Evolutionary conservation across 2,329 filamentous ascomycete genomes (phyloP).

Genomic region (Diaporthe citrichinensis): DNA sequence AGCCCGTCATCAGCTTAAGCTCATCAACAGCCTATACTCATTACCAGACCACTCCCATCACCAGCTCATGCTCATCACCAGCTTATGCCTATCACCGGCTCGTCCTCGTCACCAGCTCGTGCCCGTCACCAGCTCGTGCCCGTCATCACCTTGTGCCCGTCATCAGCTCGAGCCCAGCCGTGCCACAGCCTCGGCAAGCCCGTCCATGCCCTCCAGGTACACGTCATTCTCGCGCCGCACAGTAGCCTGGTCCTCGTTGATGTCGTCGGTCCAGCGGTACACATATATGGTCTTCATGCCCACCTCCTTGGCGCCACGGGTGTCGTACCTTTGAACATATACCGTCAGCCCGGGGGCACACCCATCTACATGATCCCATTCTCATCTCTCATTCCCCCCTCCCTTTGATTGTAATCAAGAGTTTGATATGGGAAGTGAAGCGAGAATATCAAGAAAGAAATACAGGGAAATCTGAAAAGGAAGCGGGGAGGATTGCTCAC

Average conservation of each 20-base stretch:
- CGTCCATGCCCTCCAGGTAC: conserved; percentile 47
- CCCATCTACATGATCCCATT: conserved; percentile 47
- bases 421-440: no score
- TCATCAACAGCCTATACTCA: no score
- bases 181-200: conserved; percentile 38
- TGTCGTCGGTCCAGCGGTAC: conserved; percentile 67
- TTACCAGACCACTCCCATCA: no score
- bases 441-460: background rate
- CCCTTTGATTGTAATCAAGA: no score
- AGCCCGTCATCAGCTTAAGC: background rate
- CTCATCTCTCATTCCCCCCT: no score
- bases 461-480: no score
- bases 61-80: no score
- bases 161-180: conserved; percentile 17
- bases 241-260: conserved; percentile 59
- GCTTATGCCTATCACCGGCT: no score
- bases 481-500: background rate
- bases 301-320: conserved; percentile 60
- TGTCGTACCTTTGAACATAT: conserved; percentile 61
- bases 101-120: no score
- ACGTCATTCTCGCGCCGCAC: conserved; percentile 57
- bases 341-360: conserved; percentile 50
- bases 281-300: conserved; percentile 69
- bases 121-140: no score
- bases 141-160: background rate